These are phyloP conservation scores for Boletus vermiculosoides DNA, from an alignment of 768 basidiomycete species.

Conservation along the genomic window DNA sequence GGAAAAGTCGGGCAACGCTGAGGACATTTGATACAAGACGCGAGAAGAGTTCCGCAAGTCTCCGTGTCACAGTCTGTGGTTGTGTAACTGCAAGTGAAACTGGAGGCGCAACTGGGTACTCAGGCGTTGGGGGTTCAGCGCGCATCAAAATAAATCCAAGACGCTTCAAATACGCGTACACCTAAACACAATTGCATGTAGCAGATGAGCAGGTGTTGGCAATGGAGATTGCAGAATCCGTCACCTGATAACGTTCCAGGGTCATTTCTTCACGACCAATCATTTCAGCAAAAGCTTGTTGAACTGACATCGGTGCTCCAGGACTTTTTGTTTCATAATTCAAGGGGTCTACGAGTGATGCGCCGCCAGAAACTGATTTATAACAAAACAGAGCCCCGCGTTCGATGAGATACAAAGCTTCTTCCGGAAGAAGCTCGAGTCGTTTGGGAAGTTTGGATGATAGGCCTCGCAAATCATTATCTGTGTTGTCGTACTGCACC, in stretches of 20 bases:
- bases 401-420: constrained; percentile 91
- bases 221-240: constrained; percentile 9
- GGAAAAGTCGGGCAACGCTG: constrained; percentile 3
- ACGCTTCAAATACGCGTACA: constrained; percentile 89
- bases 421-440: constrained; percentile 90
- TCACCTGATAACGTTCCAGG: constrained; percentile 85
- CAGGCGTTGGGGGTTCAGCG: constrained; percentile 54
- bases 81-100: constrained; percentile 9
- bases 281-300: constrained; percentile 87
- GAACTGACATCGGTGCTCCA: constrained; percentile 83
- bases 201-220: not conserved
- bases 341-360: constrained; percentile 11
- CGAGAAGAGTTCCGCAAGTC: constrained; percentile 15
- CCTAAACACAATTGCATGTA: constrained; percentile 45
- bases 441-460: constrained; percentile 53
- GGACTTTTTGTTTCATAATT: constrained; percentile 39
- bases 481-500: constrained; percentile 30
- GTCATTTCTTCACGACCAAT: constrained; percentile 76
- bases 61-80: not conserved
- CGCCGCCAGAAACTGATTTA: constrained; percentile 45
- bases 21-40: constrained; percentile 5
- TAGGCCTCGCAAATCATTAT: not conserved
- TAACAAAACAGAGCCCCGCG: constrained; percentile 86
- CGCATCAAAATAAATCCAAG: constrained; percentile 88
- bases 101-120: constrained; percentile 52